Evolutionary conservation across 345 rosid species (phyloP), one percentile per base, ranked within the genome.

Genomic region (Populus alba): DNA sequence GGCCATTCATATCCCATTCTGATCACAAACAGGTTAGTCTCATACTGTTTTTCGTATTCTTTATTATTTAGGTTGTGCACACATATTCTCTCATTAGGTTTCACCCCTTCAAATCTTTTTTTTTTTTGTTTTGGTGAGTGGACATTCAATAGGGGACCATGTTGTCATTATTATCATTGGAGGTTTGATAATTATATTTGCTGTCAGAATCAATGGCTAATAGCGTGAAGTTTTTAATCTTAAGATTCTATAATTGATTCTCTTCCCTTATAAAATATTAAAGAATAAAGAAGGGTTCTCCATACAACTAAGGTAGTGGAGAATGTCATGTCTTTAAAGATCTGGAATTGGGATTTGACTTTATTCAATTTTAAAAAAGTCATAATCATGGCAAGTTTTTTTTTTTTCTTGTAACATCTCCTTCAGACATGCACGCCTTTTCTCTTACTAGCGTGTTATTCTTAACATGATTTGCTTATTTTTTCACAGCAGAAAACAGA

Each of bases 11-110:
- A 33, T 49, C 81, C 72, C 67, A 38, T 11, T 65, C 61, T 63
- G 75, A 70, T 70, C 70, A 27, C 22, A 55, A 68, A 11, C 74
- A 71, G 84, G 82, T 84, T 66, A 63, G 39, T 33, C 27, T 51
- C 37, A 29, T 47, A 29, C 45, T n/a, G 63, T 66, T 2, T 27
- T 5, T 37, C 70, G 23, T 35, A 9, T 18, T 25, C 23, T 33
- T 22, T 27, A 10, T 7, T n/a, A 23, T n/a, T 22, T 7, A 17
- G 47, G 47, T 0, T 0, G 15, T 43, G 15, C 47, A 43, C 43
- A 9, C 47, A 43, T 41, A 10, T 43, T 43, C 47, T 43, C 15
- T 43, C 47, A 43, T 10, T 11, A 43, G 47, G 47, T 20, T 15
- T 23, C 27, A 38, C 23, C 3, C 10, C 55, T 1, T 55, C 25